phyloP scores from a whole-genome alignment of 495 filamentous ascomycete species.

The Aspergillus asperescens region DNA sequence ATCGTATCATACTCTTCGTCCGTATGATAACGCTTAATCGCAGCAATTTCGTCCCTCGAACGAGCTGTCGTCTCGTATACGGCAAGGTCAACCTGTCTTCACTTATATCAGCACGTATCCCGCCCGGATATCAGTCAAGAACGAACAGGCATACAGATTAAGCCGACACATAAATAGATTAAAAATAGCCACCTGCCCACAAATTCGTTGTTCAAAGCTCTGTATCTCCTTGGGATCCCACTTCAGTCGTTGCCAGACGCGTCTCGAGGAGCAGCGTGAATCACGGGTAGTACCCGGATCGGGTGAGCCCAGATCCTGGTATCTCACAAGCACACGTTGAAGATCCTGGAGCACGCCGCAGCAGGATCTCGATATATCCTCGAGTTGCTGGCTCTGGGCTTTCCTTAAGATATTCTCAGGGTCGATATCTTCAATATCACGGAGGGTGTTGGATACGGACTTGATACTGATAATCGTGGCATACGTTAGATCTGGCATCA shows the following conservation, averaged over 20 bases:
- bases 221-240: not conserved
- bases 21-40: not conserved
- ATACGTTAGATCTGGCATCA: not conserved
- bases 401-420: not conserved
- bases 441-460: not conserved
- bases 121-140: too few relatives aligned
- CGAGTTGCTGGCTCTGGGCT: not conserved
- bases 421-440: not conserved
- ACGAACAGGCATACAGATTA: not conserved
- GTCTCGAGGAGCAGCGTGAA: not conserved
- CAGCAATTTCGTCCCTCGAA: not conserved
- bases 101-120: not conserved
- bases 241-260: not conserved
- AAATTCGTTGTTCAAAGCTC: not conserved
- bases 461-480: not conserved
- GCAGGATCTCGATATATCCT: not conserved
- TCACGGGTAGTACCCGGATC: not conserved
- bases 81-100: not conserved
- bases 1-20: constrained; percentile 1
- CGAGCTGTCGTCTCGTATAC: not conserved
- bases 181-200: not conserved
- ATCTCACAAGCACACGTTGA: not conserved
- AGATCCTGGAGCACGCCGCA: not conserved
- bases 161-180: not conserved
- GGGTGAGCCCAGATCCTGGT: not conserved